These are phyloP conservation scores for Dalechampia spathulata DNA, from an alignment of 441 rosid genomes.

Conservation along the genomic window DNA sequence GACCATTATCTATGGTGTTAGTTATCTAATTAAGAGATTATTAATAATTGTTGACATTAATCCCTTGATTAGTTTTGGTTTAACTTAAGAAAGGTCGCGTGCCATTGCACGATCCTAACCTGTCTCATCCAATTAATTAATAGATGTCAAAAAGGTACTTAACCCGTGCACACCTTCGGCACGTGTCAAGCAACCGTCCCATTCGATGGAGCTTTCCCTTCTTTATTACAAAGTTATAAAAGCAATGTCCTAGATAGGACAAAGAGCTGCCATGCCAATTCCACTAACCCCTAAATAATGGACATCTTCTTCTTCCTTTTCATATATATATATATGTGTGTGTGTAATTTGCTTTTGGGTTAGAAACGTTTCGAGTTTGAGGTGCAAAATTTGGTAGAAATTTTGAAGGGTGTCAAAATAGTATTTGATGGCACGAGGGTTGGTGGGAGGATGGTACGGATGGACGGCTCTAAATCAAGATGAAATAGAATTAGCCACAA, in stretches of 20 bases:
- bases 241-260: slow-evolving; percentile 3
- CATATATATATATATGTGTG: background rate
- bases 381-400: too few species aligned
- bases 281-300: slow-evolving; percentile 8
- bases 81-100: background rate
- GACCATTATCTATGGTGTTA: too few species aligned
- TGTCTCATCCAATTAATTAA: slow-evolving; percentile 6
- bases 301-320: slow-evolving; percentile 8
- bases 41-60: too few species aligned
- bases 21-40: too few species aligned
- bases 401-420: too few species aligned
- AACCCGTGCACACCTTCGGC: background rate
- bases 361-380: too few species aligned
- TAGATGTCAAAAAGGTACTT: background rate
- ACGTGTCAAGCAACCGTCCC: slow-evolving; percentile 9
- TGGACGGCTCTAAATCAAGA: too few species aligned
- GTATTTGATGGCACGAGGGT: too few species aligned
- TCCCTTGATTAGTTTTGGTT: too few species aligned
- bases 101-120: slow-evolving; percentile 13
- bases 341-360: too few species aligned
- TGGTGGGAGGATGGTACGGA: too few species aligned
- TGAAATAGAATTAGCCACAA: too few species aligned
- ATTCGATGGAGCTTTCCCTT: background rate
- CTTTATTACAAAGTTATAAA: background rate
- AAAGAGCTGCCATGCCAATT: background rate